A percentile compares a stretch with the other conserved stretches of the same genome.
phyloP scores from a whole-genome alignment of 768 basidiomycete species.

The Leccinum uliginosum region DNA sequence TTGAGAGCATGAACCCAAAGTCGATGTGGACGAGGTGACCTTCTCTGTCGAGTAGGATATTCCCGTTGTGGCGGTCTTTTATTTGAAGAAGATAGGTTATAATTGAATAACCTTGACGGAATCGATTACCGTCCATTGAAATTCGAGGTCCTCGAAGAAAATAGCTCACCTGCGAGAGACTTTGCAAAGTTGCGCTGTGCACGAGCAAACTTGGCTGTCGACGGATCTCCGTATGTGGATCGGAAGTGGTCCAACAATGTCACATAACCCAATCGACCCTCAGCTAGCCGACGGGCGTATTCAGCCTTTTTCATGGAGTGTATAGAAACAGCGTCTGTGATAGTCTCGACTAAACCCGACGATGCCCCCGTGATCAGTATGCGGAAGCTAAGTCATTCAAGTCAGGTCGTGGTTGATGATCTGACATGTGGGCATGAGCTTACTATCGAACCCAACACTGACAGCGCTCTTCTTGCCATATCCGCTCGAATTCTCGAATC shows the following conservation, averaged over 20 bases:
- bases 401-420: neutral
- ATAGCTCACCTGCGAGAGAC: constrained; percentile 68
- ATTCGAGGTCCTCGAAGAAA: neutral
- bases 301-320: constrained; percentile 99
- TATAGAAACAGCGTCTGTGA: constrained; percentile 96
- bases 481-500: constrained; percentile 86
- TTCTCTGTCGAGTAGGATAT: constrained; percentile 92
- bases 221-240: constrained; percentile 83
- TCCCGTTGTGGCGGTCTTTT: constrained; percentile 98
- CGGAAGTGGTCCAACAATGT: constrained; percentile 90
- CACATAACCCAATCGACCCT: constrained; percentile 80
- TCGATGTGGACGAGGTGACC: constrained; percentile 97
- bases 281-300: constrained; percentile 83
- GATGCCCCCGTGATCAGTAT: constrained; percentile 92
- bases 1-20: constrained; percentile 96
- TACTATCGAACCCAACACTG: constrained; percentile 93
- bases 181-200: constrained; percentile 94
- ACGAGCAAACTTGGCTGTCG: constrained; percentile 80
- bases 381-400: constrained; percentile 64
- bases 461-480: constrained; percentile 94
- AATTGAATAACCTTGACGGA: constrained; percentile 74
- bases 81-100: constrained; percentile 97
- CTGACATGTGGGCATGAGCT: constrained; percentile 21
- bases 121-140: neutral
- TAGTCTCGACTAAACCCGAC: constrained; percentile 95